Base-by-base conservation (phyloP, 2,329 filamentous ascomycete species). In the Phyllosticta citriasiana region DNA sequence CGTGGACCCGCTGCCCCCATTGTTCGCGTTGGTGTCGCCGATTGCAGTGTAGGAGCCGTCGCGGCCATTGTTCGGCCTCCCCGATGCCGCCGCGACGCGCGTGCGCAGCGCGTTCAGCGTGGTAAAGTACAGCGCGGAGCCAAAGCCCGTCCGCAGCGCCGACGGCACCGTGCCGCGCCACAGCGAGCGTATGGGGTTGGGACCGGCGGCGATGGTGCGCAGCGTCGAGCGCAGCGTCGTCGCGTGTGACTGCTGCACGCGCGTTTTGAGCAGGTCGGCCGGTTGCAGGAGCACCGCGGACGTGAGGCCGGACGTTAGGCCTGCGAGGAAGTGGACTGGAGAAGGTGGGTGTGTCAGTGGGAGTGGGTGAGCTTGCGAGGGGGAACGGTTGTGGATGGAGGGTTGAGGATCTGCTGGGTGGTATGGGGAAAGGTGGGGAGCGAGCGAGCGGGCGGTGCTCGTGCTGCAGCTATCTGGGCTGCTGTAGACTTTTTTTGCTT, bases 81-180 rank as follows among this genome's bases (percentile, higher is more conserved):
- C 51, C 25, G 57, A 30, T 16, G 60, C 53, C 7, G 33, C 50
- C 8, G 60, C 55, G 27, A 57, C 55, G 55, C 50, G 67, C 63
- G 90, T 86, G n/a, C 91, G 87, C 64, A 96, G 82, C 16, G 86
- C 82, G 73, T 96, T 96, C 63, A 99, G 83, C 53, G 86, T 85
- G 52, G 90, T 90, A 73, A 99, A 97, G 78, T 99, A 99, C 57
- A 99, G 83, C 8, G 94, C 94, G 0, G 89, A 93, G 26, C 94
- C 94, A 70, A 95, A 86, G 62, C 94, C 93, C 1, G 94, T 99
- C 63, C 94, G 88, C 55, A 97, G 82, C n/a, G 91, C 90, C 1
- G 91, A 96, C 25, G 94, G 94, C 0, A 94, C 80, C 3, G 94
- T 96, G 60, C 94, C 94, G 65, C 94, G 86, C 93, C 94, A 99